Evolutionary conservation across 202 grass and related monocot genomes (phyloP).

Genomic region (Musa balbisiana): DNA sequence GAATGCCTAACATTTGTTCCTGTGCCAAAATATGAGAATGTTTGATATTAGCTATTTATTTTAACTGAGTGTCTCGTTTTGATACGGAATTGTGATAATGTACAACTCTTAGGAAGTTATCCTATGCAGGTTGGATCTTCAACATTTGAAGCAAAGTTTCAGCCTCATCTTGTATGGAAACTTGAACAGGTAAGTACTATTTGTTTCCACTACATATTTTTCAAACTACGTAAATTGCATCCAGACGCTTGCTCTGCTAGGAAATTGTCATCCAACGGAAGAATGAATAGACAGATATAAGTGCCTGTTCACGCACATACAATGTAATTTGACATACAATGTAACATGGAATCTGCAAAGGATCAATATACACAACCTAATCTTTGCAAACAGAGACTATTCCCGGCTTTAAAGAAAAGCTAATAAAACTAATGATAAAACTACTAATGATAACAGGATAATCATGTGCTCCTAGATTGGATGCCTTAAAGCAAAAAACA

Average conservation of each 20-base stretch:
- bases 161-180: slow-evolving; percentile 78
- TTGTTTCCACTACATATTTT: neutral
- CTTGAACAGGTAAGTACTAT: slow-evolving; percentile 56
- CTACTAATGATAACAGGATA: too few relatives aligned
- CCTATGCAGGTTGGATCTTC: slow-evolving; percentile 44
- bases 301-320: too few relatives aligned
- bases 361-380: too few relatives aligned
- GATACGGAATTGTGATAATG: neutral
- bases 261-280: neutral
- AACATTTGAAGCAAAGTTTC: slow-evolving; percentile 83
- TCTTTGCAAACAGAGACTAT: too few relatives aligned
- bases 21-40: too few relatives aligned
- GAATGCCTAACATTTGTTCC: too few relatives aligned
- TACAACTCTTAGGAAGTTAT: neutral
- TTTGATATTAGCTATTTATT: neutral
- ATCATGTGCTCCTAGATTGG: too few relatives aligned
- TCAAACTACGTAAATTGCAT: neutral
- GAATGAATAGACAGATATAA: neutral
- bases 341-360: too few relatives aligned
- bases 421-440: too few relatives aligned
- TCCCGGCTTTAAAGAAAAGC: too few relatives aligned
- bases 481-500: too few relatives aligned
- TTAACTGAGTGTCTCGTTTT: neutral
- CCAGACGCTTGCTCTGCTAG: neutral
- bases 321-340: too few relatives aligned